phyloP scores from a whole-genome alignment of 2,329 filamentous ascomycete genomes.

The Escovopsis sp. region DNA sequence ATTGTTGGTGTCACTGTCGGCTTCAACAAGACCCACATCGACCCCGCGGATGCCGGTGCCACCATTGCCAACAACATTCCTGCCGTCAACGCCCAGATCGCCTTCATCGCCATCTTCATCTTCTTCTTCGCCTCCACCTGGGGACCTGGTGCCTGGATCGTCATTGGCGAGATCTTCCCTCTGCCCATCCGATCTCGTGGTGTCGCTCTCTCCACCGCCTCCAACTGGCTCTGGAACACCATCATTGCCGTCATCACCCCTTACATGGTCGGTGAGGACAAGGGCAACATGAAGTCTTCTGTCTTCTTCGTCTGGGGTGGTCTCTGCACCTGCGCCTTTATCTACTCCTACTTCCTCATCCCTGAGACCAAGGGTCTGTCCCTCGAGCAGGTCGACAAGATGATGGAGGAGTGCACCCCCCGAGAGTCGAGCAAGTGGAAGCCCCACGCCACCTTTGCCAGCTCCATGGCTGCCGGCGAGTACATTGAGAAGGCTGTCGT shows the following conservation, averaged over 20 bases:
- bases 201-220: constrained; percentile 73
- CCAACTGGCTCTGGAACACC: constrained; percentile 88
- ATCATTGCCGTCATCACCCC: constrained; percentile 56
- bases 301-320: constrained; percentile 66
- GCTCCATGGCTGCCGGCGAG: constrained; percentile 19
- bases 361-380: constrained; percentile 64
- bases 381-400: constrained; percentile 69
- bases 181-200: constrained; percentile 78
- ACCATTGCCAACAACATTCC: constrained; percentile 36
- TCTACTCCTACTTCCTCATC: constrained; percentile 60
- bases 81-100: constrained; percentile 57
- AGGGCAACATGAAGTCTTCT: constrained; percentile 51
- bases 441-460: constrained; percentile 54
- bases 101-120: constrained; percentile 86
- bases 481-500: constrained; percentile 17
- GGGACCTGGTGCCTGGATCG: constrained; percentile 68
- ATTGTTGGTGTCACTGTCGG: constrained; percentile 55
- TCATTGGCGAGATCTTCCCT: constrained; percentile 85
- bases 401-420: constrained; percentile 76
- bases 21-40: constrained; percentile 31
- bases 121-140: constrained; percentile 85
- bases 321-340: constrained; percentile 43
- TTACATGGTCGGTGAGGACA: constrained; percentile 48
- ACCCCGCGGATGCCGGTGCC: constrained; percentile 25
- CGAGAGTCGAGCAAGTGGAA: constrained; percentile 64